phyloP scores from a whole-genome alignment of 495 filamentous ascomycete genomes.

The Neurospora sp. region DNA sequence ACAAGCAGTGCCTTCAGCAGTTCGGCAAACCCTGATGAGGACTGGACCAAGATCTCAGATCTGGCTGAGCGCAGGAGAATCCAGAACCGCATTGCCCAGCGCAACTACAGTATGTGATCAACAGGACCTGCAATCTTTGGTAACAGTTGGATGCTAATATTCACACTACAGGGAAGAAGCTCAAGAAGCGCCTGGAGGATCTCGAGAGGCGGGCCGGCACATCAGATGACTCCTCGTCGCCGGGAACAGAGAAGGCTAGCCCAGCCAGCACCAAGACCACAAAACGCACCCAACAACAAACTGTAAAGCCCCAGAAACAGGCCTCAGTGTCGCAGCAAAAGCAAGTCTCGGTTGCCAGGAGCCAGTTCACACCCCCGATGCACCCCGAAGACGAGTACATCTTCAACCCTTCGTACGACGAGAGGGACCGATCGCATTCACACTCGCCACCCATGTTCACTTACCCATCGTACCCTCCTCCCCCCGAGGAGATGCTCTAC shows the following conservation, averaged over 20 bases:
- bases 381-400: conserved; percentile 40
- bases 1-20: conserved; percentile 95
- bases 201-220: conserved; percentile 86
- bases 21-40: conserved; percentile 92
- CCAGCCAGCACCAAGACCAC: conserved; percentile 35
- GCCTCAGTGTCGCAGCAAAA: conserved; percentile 23
- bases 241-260: conserved; percentile 39
- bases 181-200: conserved; percentile 95
- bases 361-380: conserved; percentile 55
- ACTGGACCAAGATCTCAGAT: conserved; percentile 99
- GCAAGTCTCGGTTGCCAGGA: conserved; percentile 21
- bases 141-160: conserved; percentile 3
- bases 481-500: conserved; percentile 57
- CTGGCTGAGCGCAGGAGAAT: conserved; percentile 88
- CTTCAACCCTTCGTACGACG: conserved; percentile 34
- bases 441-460: conserved; percentile 62
- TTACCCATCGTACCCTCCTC: conserved; percentile 59
- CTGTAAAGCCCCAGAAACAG: conserved; percentile 28
- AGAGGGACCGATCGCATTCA: conserved; percentile 54
- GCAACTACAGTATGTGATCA: conserved; percentile 83
- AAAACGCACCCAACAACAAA: conserved; percentile 26
- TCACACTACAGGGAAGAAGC: conserved; percentile 73
- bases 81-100: conserved; percentile 95
- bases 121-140: neutral
- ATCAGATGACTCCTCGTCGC: conserved; percentile 54